Evolutionary conservation across 148 eudicot genomes (phyloP).

Genomic region (Chenopodium berlandieri): DNA sequence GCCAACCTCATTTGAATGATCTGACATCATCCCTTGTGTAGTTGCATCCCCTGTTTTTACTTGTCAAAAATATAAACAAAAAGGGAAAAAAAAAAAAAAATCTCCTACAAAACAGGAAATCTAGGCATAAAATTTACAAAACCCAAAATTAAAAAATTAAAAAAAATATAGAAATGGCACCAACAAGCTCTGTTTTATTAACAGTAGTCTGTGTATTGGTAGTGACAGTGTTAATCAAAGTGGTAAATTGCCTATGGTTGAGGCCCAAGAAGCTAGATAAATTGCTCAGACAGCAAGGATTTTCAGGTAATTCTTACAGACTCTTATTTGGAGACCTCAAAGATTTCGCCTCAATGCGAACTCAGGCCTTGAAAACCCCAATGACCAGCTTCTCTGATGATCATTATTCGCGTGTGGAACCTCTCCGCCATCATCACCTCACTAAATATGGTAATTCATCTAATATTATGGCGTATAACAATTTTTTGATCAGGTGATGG

Average conservation of each 20-base stretch:
- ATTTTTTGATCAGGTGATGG: too few species aligned
- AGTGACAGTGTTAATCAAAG: not conserved
- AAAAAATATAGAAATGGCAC: not conserved
- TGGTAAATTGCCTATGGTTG: not conserved
- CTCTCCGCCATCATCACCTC: conserved; percentile 15
- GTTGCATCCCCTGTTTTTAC: too few species aligned
- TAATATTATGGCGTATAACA: too few species aligned
- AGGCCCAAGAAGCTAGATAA: conserved; percentile 27
- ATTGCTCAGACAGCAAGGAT: conserved; percentile 25
- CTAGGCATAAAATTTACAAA: too few species aligned
- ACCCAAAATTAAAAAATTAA: too few species aligned
- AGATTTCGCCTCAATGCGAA: conserved; percentile 10
- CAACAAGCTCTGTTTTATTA: not conserved
- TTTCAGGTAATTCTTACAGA: conserved; percentile 26
- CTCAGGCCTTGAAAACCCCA: conserved; percentile 18
- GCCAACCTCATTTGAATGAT: too few species aligned
- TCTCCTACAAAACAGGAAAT: too few species aligned
- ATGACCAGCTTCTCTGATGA: conserved; percentile 23
- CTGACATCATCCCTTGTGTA: too few species aligned
- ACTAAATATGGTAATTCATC: conserved; percentile 7
- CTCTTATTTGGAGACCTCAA: conserved; percentile 27
- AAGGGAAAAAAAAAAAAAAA: too few species aligned
- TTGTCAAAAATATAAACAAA: too few species aligned
- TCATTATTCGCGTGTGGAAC: conserved; percentile 13
- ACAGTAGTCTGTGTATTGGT: not conserved